A percentile compares a stretch with the other conserved stretches of the same genome.
These are phyloP conservation scores for Peniophora sp. DNA, from an alignment of 1,284 basidiomycete species.

Conservation along the genomic window DNA sequence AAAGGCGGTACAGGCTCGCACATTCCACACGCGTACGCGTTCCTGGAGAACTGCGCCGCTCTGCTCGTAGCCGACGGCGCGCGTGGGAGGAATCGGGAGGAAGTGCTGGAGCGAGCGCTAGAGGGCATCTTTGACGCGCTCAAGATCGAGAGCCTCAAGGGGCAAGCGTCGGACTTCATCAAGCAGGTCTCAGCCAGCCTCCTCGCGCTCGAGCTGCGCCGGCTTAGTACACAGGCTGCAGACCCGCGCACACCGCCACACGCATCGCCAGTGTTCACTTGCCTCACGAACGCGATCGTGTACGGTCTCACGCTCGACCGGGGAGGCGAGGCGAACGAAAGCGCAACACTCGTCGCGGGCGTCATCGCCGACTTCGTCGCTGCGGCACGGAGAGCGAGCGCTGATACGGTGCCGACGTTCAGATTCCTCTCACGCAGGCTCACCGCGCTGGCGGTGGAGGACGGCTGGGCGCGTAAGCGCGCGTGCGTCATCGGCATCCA, in stretches of 20 bases:
- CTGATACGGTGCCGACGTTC: conserved; percentile 50
- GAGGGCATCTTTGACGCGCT: conserved; percentile 79
- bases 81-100: conserved; percentile 67
- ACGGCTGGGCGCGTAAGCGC: conserved; percentile 80
- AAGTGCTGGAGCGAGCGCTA: conserved; percentile 63
- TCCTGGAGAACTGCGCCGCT: conserved; percentile 70
- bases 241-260: conserved; percentile 39
- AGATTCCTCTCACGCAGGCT: conserved; percentile 69
- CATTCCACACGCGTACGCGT: conserved; percentile 61
- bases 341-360: conserved; percentile 49
- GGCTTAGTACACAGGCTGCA: conserved; percentile 45
- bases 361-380: conserved; percentile 66
- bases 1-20: conserved; percentile 40
- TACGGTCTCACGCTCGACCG: conserved; percentile 63
- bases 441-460: conserved; percentile 80
- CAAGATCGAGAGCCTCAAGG: conserved; percentile 61
- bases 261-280: conserved; percentile 55
- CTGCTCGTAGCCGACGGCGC: conserved; percentile 72
- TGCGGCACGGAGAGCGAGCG: conserved; percentile 37
- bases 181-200: conserved; percentile 61
- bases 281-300: conserved; percentile 74
- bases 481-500: conserved; percentile 84
- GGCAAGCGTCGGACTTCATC: conserved; percentile 63
- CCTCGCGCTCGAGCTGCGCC: conserved; percentile 60
- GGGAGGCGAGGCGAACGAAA: conserved; percentile 49